A percentile compares a stretch with the other conserved stretches of the same genome.
Conservation (phyloP, 495 filamentous ascomycete species). For the Hyaloscypha hepaticicola region DNA sequence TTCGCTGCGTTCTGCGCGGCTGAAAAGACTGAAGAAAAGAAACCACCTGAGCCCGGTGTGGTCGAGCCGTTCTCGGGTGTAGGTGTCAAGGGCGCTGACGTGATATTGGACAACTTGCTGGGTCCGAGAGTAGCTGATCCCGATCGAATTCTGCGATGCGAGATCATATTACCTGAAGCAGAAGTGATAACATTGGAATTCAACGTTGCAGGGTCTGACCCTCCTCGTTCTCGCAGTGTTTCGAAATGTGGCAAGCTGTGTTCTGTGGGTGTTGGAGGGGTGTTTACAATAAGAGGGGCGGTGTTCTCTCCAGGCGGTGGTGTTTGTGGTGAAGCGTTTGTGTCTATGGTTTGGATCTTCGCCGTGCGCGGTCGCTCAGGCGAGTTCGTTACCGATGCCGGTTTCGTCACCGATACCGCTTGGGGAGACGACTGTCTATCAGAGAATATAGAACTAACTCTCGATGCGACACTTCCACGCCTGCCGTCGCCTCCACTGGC, state of each 20-base stretch:
- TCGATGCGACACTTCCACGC: constrained; percentile 31
- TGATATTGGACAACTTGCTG: constrained; percentile 84
- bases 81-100: constrained; percentile 71
- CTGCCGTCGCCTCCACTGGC: constrained; percentile 12
- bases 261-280: constrained; percentile 55
- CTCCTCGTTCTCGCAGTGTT: constrained; percentile 21
- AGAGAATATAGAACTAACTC: constrained; percentile 27
- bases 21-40: constrained; percentile 91
- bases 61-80: constrained; percentile 53
- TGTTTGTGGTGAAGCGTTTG: constrained; percentile 39
- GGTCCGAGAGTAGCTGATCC: constrained; percentile 67
- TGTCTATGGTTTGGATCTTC: constrained; percentile 30
- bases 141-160: constrained; percentile 63
- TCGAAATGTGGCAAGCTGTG: constrained; percentile 28
- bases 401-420: constrained; percentile 9
- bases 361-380: constrained; percentile 25
- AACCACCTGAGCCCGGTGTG: constrained; percentile 54
- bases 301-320: constrained; percentile 40
- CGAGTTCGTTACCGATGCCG: constrained; percentile 14
- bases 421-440: constrained; percentile 15
- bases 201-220: constrained; percentile 33
- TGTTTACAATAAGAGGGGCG: constrained; percentile 55
- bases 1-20: constrained; percentile 94
- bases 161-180: constrained; percentile 68
- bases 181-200: constrained; percentile 43